Base-by-base conservation (phyloP, 805 yeast species). In the Scheffersomyces coipomensis region DNA sequence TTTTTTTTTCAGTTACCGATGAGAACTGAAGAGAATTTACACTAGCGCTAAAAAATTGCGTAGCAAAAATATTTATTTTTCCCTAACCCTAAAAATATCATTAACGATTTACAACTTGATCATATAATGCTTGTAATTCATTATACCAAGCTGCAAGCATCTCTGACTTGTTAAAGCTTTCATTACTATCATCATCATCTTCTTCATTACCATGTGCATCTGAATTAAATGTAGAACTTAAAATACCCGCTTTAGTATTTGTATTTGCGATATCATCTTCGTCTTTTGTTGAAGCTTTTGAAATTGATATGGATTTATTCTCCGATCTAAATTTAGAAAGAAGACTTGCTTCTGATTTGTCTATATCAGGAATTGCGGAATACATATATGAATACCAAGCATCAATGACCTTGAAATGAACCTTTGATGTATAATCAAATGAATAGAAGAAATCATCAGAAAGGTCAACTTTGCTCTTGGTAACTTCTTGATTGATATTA, bases 281-380 rank as follows among this genome's bases (percentile, higher is more conserved):
- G 9, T 23, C 17, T 18, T 38, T 37, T 12, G 13, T 16, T 5
- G 26, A 9, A 9, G 5, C 27, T 12, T 24, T 24, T 8, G n/a
- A 7, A 9, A 24, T 21, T 15, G 37, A 33, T 10, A 11, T 16
- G 25, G 24, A 37, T 10, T 33, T 30, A 22, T 37, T 35, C 18
- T 33, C 66, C 3, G 58, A 58, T 34, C 60, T 47, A 38, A 63
- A 68, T 37, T 62, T 64, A 3, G 57, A 52, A n/a, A 51, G 50
- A 13, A 64, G 67, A 29, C 68, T 58, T 18, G 66, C 40, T 21
- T 54, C 58, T 11, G 38, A 37, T 32, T 51, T 56, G n/a, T 47
- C 53, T 19, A 48, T 52, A 2, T 47, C 42, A 2, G 73, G 73
- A 12, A 64, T 46, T 1, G 64, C 51, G 25, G 43, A 37, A 2